phyloP scores from a whole-genome alignment of 2,329 filamentous ascomycete genomes.

The Zymoseptoria ardabiliae region DNA sequence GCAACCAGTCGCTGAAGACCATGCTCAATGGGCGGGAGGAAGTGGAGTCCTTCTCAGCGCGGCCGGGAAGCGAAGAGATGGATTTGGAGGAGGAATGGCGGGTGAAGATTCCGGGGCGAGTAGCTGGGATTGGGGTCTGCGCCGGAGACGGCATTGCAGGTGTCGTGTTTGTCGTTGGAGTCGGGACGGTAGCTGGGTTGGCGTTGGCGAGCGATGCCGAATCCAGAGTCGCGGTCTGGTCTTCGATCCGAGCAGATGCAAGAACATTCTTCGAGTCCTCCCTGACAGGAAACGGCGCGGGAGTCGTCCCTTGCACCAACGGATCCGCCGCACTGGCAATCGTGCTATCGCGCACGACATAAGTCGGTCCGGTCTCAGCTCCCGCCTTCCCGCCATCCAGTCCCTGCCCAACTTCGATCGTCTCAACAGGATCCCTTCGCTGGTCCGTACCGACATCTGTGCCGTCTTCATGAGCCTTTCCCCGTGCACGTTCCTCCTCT shows the following conservation, averaged over 20 bases:
- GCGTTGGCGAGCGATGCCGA: not conserved
- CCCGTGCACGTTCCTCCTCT: constrained; percentile 18
- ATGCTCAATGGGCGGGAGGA: not conserved
- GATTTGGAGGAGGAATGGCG: not conserved
- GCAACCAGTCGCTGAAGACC: not conserved
- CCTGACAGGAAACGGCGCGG: not conserved
- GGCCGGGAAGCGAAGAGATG: not conserved
- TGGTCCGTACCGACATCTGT: too few relatives aligned
- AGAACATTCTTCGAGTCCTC: not conserved
- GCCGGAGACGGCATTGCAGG: too few relatives aligned
- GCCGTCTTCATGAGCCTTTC: too few relatives aligned
- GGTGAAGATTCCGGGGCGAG: not conserved
- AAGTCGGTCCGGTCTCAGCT: not conserved
- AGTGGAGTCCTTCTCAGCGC: not conserved
- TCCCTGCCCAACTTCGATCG: too few relatives aligned
- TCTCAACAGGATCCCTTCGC: too few relatives aligned
- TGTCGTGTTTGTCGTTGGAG: not conserved
- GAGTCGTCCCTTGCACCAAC: not conserved
- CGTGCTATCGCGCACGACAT: not conserved
- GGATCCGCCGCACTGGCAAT: not conserved
- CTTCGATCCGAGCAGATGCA: too few relatives aligned
- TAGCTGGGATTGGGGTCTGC: not conserved
- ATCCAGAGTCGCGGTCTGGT: too few relatives aligned
- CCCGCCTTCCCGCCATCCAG: too few relatives aligned
- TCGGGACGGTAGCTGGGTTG: not conserved